Conservation (phyloP, 1,284 basidiomycete species). For the Melanopsichium pennsylvanicum region DNA sequence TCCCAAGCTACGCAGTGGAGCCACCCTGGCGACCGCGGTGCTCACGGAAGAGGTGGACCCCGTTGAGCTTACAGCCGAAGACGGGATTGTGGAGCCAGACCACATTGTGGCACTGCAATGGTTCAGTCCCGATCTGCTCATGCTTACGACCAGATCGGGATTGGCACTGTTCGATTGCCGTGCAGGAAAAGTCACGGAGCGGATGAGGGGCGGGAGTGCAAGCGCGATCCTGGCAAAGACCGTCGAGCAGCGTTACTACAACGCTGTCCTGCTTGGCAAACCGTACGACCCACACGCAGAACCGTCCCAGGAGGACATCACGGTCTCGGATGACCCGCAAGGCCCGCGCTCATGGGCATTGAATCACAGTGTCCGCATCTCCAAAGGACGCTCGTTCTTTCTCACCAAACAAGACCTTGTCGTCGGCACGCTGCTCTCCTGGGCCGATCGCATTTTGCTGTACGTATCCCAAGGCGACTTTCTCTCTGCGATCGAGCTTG, state of each 20-base stretch:
- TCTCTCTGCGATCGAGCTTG: conserved; percentile 85
- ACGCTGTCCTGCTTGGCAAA: conserved; percentile 28
- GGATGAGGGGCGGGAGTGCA: conserved; percentile 60
- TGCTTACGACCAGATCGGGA: conserved; percentile 37
- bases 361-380: conserved; percentile 74
- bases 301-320: background rate
- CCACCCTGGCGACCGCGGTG: background rate
- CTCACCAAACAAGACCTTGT: conserved; percentile 73
- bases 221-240: conserved; percentile 60
- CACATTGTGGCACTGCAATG: conserved; percentile 68
- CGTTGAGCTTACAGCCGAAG: conserved; percentile 31
- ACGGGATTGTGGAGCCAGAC: conserved; percentile 53
- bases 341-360: conserved; percentile 26
- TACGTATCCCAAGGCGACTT: conserved; percentile 88
- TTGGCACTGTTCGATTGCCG: conserved; percentile 53
- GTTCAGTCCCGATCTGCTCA: conserved; percentile 66
- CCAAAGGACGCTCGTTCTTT: conserved; percentile 90
- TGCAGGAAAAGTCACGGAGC: conserved; percentile 46
- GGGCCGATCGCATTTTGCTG: conserved; percentile 90
- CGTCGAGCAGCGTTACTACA: conserved; percentile 38
- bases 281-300: conserved; percentile 20
- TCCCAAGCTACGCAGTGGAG: background rate
- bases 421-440: conserved; percentile 87
- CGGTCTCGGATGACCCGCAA: background rate
- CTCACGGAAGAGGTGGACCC: conserved; percentile 36